These are phyloP conservation scores for Fagopyrum tataricum DNA, from an alignment of 148 eudicot species.

Conservation along the genomic window DNA sequence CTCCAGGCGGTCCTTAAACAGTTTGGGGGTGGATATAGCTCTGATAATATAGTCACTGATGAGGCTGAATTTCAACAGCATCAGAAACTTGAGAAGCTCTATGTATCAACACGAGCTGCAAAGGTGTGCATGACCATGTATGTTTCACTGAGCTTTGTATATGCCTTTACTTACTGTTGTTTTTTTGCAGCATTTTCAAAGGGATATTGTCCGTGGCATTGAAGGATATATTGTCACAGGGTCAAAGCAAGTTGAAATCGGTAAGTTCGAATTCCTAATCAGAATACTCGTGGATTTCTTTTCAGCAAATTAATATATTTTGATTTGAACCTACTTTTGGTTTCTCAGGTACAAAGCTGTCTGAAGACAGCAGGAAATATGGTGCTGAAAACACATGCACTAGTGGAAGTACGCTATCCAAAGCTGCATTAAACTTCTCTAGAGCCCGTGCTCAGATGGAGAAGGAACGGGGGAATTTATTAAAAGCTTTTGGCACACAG, in stretches of 20 bases:
- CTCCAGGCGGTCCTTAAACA: slow-evolving; percentile 90
- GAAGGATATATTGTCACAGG: slow-evolving; percentile 97
- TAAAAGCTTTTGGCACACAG: slow-evolving; percentile 97
- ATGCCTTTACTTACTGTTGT: slow-evolving; percentile 1
- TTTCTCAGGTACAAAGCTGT: slow-evolving; percentile 69
- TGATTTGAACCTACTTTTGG: neutral
- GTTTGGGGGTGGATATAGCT: slow-evolving; percentile 82
- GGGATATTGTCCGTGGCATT: slow-evolving; percentile 96
- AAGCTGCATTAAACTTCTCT: slow-evolving; percentile 80
- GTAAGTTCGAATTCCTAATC: slow-evolving; percentile 21
- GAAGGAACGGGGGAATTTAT: slow-evolving; percentile 83
- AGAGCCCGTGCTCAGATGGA: slow-evolving; percentile 92
- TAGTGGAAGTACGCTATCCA: slow-evolving; percentile 76
- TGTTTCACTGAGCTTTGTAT: slow-evolving; percentile 12
- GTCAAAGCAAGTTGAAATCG: slow-evolving; percentile 96
- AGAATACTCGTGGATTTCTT: neutral
- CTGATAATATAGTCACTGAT: slow-evolving; percentile 63
- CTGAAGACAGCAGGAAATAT: slow-evolving; percentile 96
- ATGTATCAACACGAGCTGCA: slow-evolving; percentile 92
- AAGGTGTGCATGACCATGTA: slow-evolving; percentile 40
- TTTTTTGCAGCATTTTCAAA: slow-evolving; percentile 82
- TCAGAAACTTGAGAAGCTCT: slow-evolving; percentile 94
- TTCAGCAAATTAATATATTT: neutral
- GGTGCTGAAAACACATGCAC: slow-evolving; percentile 94
- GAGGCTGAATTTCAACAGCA: slow-evolving; percentile 78